Conservation (phyloP, 2,329 filamentous ascomycete genomes). For the Hymenoscyphus linearis region DNA sequence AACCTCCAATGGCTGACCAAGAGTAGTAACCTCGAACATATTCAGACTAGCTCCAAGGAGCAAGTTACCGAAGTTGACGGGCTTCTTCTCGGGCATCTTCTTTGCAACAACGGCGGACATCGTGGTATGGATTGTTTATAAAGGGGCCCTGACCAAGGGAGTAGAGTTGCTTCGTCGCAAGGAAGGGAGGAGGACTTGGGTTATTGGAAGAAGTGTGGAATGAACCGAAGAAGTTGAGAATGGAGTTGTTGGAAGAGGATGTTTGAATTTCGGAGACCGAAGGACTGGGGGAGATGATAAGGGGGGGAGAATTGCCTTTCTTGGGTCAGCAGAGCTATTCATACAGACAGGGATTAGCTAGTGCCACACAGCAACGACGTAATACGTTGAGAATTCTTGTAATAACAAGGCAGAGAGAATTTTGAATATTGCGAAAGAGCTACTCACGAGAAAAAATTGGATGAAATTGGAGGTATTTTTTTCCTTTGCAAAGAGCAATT, state of each 20-base stretch:
- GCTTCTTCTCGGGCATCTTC: constrained; percentile 83
- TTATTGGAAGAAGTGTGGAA: constrained; percentile 2
- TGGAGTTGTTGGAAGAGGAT: background rate
- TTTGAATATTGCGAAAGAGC: background rate
- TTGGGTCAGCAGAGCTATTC: constrained; percentile 9
- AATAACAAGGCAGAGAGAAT: background rate
- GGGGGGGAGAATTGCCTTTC: constrained; percentile 1
- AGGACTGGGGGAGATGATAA: background rate
- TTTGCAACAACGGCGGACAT: constrained; percentile 58
- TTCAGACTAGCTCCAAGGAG: constrained; percentile 46
- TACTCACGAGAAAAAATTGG: background rate
- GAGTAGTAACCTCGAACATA: constrained; percentile 47
- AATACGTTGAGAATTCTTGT: background rate
- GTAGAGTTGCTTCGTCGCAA: constrained; percentile 78
- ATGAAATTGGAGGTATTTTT: background rate
- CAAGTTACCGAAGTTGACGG: constrained; percentile 99
- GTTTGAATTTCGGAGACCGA: constrained; percentile 5
- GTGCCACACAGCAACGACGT: background rate
- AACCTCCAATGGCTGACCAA: constrained; percentile 85
- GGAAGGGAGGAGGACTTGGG: constrained; percentile 9
- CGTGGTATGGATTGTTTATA: constrained; percentile 46
- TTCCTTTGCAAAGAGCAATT: background rate
- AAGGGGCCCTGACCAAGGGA: constrained; percentile 98
- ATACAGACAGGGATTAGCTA: background rate
- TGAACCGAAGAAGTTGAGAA: background rate